Base-by-base conservation (phyloP, 495 filamentous ascomycete genomes). In the Cladorrhinum samala region DNA sequence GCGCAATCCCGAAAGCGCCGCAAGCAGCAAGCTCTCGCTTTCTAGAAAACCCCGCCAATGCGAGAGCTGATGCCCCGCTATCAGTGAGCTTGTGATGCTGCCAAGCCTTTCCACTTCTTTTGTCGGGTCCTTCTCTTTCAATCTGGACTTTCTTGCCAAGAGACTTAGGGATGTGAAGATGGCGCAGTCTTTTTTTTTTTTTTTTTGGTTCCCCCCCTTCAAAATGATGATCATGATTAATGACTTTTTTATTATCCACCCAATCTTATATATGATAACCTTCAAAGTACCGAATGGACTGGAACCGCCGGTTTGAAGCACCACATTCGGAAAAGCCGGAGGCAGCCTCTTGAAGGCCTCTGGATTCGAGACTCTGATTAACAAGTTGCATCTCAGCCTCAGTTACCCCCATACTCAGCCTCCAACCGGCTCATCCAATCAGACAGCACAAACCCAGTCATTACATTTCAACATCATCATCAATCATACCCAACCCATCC, bases 1-100 rank as follows among this genome's bases (percentile, higher is more conserved):
- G 41, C 23, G 13, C 17, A 3, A 47, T 45, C 53, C 53, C 39
- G 39, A 46, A 40, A 9, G n/a, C 16, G 51, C 16, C 51, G 43
- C 44, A 37, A 41, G 33, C 44, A 23, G 23, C 41, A 40, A 44
- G 16, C n/a, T n/a, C n/a, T n/a, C n/a, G n/a, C n/a, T n/a, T n/a
- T n/a, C n/a, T 20, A 46, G 42, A 16, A 16, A 8, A 8, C 5
- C 46, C 20, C 21, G 23, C 41, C 41, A 2, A 9, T 17, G 0
- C 13, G 25, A 21, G 11, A 53, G n/a, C 36, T 9, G 18, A 30
- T n/a, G 36, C 36, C 48, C 39, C 39, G 39, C 39, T 41, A 41
- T 18, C 39, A n/a, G n/a, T n/a, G n/a, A n/a, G n/a, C n/a, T n/a
- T n/a, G n/a, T n/a, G n/a, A n/a, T n/a, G n/a, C n/a, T n/a, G n/a